These are phyloP conservation scores for Pleurotus tuoliensis DNA, from an alignment of 768 basidiomycete species.

Conservation along the genomic window DNA sequence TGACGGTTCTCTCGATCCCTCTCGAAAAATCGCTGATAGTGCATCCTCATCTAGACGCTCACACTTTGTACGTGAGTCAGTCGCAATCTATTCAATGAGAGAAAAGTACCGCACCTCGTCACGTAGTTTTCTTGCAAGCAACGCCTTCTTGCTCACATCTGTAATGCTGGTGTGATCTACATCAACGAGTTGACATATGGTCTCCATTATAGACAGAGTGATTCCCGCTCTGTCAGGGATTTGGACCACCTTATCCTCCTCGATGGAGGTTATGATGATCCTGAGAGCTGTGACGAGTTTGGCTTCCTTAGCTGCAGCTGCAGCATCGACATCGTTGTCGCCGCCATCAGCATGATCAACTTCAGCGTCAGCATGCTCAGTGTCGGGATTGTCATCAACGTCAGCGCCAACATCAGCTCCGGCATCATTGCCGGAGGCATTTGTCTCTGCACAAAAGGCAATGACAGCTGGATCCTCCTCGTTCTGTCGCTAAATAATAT, in stretches of 20 bases:
- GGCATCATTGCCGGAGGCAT: background rate
- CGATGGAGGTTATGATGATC: background rate
- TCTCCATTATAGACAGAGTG: no score
- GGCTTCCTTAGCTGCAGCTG: background rate
- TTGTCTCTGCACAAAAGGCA: background rate
- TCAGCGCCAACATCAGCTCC: background rate
- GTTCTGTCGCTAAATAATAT: slow-evolving; percentile 1
- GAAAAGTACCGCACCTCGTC: no score
- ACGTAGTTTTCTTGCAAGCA: no score
- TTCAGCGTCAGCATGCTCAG: background rate
- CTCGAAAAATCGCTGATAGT: no score
- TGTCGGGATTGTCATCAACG: background rate
- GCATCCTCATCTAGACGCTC: no score
- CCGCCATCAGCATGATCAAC: background rate
- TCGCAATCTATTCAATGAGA: no score
- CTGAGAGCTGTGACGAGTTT: background rate
- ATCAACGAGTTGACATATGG: no score
- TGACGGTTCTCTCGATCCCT: no score
- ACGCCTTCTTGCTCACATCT: no score
- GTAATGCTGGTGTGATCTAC: no score
- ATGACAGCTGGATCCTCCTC: background rate
- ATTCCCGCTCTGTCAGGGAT: no score
- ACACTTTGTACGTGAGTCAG: no score
- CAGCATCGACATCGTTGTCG: background rate
- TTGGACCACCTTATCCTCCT: background rate